phyloP scores from a whole-genome alignment of 2,329 filamentous ascomycete species.

The Monosporascus sp. region DNA sequence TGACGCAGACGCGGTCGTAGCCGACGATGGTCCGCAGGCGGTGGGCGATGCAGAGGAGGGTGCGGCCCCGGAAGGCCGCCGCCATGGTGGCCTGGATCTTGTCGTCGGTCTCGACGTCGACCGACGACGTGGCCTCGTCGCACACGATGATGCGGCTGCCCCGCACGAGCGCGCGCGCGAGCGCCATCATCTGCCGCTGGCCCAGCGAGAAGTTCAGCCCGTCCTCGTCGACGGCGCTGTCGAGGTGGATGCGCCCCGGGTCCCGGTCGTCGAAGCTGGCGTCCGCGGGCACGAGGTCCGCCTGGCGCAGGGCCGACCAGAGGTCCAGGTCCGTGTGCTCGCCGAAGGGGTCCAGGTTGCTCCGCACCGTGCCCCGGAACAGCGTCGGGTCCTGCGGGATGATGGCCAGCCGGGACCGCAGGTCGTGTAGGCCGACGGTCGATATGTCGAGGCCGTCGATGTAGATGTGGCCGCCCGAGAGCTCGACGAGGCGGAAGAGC shows the following conservation, averaged over 20 bases:
- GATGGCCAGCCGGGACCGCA: slow-evolving; percentile 72
- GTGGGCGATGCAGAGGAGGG: slow-evolving; percentile 88
- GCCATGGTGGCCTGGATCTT: slow-evolving; percentile 92
- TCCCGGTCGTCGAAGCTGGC: slow-evolving; percentile 37
- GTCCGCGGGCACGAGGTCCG: slow-evolving; percentile 60
- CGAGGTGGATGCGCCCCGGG: slow-evolving; percentile 68
- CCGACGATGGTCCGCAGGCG: slow-evolving; percentile 85
- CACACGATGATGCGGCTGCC: slow-evolving; percentile 89
- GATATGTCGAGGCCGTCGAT: slow-evolving; percentile 67
- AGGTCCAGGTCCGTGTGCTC: slow-evolving; percentile 74
- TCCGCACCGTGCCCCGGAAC: slow-evolving; percentile 74
- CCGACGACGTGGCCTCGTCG: slow-evolving; percentile 88
- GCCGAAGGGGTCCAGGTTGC: slow-evolving; percentile 75
- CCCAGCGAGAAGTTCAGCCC: slow-evolving; percentile 94
- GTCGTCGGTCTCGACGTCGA: slow-evolving; percentile 95
- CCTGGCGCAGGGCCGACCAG: slow-evolving; percentile 72
- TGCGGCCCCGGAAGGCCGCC: slow-evolving; percentile 77
- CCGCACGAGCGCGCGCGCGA: slow-evolving; percentile 84
- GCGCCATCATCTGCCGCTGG: slow-evolving; percentile 90
- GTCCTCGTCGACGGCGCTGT: slow-evolving; percentile 84
- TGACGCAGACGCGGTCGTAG: slow-evolving; percentile 94
- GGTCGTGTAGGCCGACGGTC: slow-evolving; percentile 67
- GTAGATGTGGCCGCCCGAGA: slow-evolving; percentile 56
- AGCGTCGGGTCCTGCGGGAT: slow-evolving; percentile 82
- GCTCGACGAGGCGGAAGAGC: slow-evolving; percentile 69